These are phyloP conservation scores for Trametopsis cervina DNA, from an alignment of 768 basidiomycete genomes.

Conservation along the genomic window DNA sequence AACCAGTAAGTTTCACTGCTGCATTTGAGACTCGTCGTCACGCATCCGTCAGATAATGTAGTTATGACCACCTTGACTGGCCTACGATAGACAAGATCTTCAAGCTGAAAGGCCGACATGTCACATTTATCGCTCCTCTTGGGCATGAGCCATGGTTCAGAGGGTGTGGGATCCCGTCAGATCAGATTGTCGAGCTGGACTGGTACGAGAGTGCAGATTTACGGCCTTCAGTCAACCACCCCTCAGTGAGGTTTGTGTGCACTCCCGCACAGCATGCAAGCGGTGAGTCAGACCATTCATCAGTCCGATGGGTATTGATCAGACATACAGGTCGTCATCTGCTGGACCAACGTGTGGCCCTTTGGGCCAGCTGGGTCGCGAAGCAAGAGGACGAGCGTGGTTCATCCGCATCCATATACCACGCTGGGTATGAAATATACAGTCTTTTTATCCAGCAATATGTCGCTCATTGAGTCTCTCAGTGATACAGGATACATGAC, in stretches of 20 bases:
- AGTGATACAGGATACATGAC: constrained; percentile 35
- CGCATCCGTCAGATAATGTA: constrained; percentile 9
- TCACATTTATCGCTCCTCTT: constrained; percentile 32
- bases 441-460: not conserved
- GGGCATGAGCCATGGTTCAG: constrained; percentile 26
- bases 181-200: constrained; percentile 30
- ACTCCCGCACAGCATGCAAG: constrained; percentile 37
- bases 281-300: constrained; percentile 18
- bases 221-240: constrained; percentile 6
- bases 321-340: constrained; percentile 26
- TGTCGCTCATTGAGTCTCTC: not conserved
- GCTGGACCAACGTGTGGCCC: constrained; percentile 26
- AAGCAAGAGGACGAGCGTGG: constrained; percentile 20
- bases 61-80: constrained; percentile 39
- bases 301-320: not conserved
- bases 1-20: constrained; percentile 32
- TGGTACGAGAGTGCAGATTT: constrained; percentile 33
- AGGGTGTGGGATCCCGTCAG: constrained; percentile 24
- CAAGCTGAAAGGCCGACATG: constrained; percentile 14
- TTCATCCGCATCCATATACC: constrained; percentile 19
- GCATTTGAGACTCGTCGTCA: not conserved
- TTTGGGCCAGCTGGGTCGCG: constrained; percentile 37
- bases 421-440: constrained; percentile 21
- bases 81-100: constrained; percentile 25
- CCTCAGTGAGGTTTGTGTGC: constrained; percentile 27